A percentile compares a stretch with the other conserved stretches of the same genome.
phyloP scores from a whole-genome alignment of 1,284 basidiomycete species.

The Melampsora americana region DNA sequence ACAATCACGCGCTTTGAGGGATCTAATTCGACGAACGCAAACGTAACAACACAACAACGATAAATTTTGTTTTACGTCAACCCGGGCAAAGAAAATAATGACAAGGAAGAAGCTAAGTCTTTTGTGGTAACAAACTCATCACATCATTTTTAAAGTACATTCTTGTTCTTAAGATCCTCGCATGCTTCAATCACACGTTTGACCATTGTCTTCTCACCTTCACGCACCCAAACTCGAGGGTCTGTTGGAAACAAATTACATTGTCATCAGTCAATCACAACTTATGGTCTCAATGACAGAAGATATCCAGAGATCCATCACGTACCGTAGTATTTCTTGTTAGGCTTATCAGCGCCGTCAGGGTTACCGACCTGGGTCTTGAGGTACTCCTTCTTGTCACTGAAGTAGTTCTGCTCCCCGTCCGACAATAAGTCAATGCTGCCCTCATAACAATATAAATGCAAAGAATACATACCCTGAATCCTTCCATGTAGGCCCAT shows the following conservation, averaged over 20 bases:
- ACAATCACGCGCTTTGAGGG: too few species aligned
- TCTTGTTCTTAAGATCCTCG: slow-evolving; percentile 63
- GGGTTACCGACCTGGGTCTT: slow-evolving; percentile 80
- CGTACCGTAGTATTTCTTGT: slow-evolving; percentile 70
- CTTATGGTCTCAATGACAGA: too few species aligned
- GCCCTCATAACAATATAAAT: background rate
- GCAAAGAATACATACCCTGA: slow-evolving; percentile 54
- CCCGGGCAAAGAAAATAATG: too few species aligned
- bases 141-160: slow-evolving; percentile 19
- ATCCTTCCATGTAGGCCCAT: slow-evolving; percentile 84
- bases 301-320: background rate
- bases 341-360: slow-evolving; percentile 87
- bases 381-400: slow-evolving; percentile 79
- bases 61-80: too few species aligned
- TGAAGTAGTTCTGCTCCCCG: slow-evolving; percentile 68
- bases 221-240: slow-evolving; percentile 88
- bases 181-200: slow-evolving; percentile 89
- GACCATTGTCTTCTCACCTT: slow-evolving; percentile 91
- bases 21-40: too few species aligned
- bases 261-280: background rate
- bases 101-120: too few species aligned
- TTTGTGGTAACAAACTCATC: too few species aligned
- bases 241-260: slow-evolving; percentile 44
- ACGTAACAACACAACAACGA: too few species aligned
- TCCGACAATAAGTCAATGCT: background rate